Conservation (phyloP, 495 filamentous ascomycete species). For the Trichoderma gamsii region DNA sequence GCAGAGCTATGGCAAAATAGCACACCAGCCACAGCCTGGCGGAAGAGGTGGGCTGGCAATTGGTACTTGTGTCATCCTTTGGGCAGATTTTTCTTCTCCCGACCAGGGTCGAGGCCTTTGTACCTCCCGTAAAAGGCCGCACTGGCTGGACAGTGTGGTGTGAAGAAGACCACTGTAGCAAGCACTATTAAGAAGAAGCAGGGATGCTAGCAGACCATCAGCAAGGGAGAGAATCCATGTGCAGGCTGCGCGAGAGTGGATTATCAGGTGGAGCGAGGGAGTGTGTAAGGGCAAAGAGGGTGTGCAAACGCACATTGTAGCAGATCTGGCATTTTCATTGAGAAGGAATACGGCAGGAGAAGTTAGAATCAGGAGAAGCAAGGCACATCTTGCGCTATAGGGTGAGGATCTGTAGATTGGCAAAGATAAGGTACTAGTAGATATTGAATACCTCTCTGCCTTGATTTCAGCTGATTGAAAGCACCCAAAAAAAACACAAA, state of each 20-base stretch:
- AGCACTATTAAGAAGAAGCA: neutral
- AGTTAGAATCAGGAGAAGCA: too few relatives aligned
- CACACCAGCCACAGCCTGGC: neutral
- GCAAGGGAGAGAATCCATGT: slow-evolving; percentile 8
- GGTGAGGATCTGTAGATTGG: too few relatives aligned
- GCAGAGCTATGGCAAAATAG: neutral
- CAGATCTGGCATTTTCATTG: too few relatives aligned
- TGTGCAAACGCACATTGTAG: neutral
- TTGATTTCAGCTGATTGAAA: too few relatives aligned
- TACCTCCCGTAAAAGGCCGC: neutral
- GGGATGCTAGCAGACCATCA: neutral
- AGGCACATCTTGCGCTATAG: too few relatives aligned
- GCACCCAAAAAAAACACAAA: too few relatives aligned
- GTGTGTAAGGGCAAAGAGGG: neutral
- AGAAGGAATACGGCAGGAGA: too few relatives aligned
- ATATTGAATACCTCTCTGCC: too few relatives aligned
- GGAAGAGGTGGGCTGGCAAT: neutral
- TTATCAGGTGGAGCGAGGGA: neutral
- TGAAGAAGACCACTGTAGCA: neutral
- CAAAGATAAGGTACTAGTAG: too few relatives aligned
- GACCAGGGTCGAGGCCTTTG: neutral
- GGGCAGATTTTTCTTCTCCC: slow-evolving; percentile 8
- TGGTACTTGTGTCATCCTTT: slow-evolving; percentile 1
- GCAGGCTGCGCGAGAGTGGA: neutral
- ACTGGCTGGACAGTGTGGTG: slow-evolving; percentile 12